Conservation (phyloP, 768 basidiomycete species). For the Fomitopsis serialis region DNA sequence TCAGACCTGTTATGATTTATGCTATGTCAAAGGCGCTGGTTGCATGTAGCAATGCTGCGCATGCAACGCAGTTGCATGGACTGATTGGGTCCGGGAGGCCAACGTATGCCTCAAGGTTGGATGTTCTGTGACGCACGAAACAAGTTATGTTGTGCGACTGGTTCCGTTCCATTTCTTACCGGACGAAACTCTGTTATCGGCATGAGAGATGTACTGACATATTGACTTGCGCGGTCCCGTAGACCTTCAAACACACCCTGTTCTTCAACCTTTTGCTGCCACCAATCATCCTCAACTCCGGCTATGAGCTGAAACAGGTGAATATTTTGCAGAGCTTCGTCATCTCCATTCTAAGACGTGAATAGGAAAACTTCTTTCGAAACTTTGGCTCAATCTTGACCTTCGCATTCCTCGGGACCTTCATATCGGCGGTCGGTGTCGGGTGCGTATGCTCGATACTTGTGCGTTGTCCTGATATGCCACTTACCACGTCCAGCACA, state of each 20-base stretch:
- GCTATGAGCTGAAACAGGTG: constrained; percentile 95
- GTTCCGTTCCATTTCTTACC: too few relatives aligned
- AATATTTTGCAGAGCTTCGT: constrained; percentile 14
- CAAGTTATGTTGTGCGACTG: too few relatives aligned
- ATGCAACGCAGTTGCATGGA: too few relatives aligned
- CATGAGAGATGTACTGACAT: too few relatives aligned
- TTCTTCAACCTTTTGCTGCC: constrained; percentile 98
- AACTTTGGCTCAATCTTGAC: constrained; percentile 96
- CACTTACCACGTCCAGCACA: constrained; percentile 51
- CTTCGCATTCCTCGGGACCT: constrained; percentile 93
- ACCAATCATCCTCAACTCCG: constrained; percentile 96
- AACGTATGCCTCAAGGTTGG: too few relatives aligned
- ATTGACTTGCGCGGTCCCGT: not conserved
- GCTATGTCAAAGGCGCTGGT: too few relatives aligned
- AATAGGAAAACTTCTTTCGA: constrained; percentile 94
- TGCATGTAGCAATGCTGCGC: too few relatives aligned
- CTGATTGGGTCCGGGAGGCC: too few relatives aligned
- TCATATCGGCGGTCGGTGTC: constrained; percentile 92
- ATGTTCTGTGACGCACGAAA: too few relatives aligned
- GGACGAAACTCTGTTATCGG: too few relatives aligned
- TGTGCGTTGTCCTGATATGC: not conserved
- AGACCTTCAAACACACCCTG: constrained; percentile 96
- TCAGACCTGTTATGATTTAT: too few relatives aligned
- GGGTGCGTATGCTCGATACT: constrained; percentile 47
- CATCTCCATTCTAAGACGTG: not conserved